Evolutionary conservation across 306 rosid species (phyloP).

Genomic region (cucumber (Cucumis sativus)): DNA sequence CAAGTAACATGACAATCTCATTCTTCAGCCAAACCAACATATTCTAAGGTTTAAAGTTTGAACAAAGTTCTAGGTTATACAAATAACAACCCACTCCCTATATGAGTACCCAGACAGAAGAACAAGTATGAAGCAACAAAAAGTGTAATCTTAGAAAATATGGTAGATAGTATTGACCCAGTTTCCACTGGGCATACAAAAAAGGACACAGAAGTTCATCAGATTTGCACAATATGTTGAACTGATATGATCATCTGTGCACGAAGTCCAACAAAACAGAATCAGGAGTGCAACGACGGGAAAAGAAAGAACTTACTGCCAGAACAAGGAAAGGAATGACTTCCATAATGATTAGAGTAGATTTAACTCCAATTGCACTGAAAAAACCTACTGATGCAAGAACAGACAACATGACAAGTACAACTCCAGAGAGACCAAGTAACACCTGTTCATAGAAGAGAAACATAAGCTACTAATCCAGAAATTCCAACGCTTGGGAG

Average conservation of each 20-base stretch:
- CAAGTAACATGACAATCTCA: background rate
- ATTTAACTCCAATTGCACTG: constrained; percentile 85
- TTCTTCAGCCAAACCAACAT: background rate
- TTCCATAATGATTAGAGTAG: constrained; percentile 95
- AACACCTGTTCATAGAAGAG: constrained; percentile 48
- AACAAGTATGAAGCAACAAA: background rate
- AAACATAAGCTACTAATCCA: constrained; percentile 11
- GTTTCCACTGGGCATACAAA: background rate
- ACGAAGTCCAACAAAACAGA: background rate
- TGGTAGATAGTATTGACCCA: background rate
- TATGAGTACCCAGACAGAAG: background rate
- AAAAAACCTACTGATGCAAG: constrained; percentile 90
- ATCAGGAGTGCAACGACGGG: background rate
- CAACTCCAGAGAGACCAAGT: constrained; percentile 88
- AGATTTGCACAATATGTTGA: background rate
- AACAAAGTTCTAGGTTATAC: background rate
- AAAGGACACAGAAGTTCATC: background rate
- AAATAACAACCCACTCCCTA: background rate
- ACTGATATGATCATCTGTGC: background rate
- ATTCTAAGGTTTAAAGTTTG: background rate
- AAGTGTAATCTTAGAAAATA: background rate
- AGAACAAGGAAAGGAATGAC: constrained; percentile 97
- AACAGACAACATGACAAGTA: constrained; percentile 91
- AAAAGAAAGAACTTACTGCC: constrained; percentile 61
- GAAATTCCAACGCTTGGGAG: background rate